Base-by-base conservation (phyloP, 31 red algal genomes). In the Odonthalia washingtoniensis region DNA sequence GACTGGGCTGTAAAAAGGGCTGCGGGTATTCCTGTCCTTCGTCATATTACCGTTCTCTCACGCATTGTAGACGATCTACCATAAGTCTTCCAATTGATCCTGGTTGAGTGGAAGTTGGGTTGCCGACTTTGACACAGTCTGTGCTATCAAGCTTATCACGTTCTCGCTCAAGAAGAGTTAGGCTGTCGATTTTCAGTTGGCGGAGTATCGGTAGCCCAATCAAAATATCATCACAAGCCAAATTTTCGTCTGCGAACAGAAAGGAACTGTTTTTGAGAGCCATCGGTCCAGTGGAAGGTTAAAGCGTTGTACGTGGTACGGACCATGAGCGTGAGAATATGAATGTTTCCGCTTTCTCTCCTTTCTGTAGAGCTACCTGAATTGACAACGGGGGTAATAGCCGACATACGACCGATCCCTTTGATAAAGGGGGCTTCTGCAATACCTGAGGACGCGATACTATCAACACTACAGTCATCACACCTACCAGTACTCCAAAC, bases 231-330 rank as follows among this genome's bases (percentile, higher is more conserved):
- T 77, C 41, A 27, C 0, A 43, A 77, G 41, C 74, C 41, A 77
- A 37, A 37, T 38, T 16, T 14, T 77, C 33, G 27, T 77, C 74
- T 0, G 74, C 74, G 9, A 77, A 24, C 18, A 44, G 24, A 37
- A 77, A 77, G 24, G 74, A 43, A 45, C 43, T 45, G 74, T 77
- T 77, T 14, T 24, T 24, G 12, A 77, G 74, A 21, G 74, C 74
- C n/a, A 77, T 12, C 12, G n/a, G n/a, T 16, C 39, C 38, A 45
- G 74, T 36, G 12, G 38, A 26, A 17, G 45, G 74, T 36, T 45
- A 37, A 24, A 77, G 74, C 17, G 45, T 45, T 16, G 35, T 77
- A 21, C 74, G 0, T 24, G 74, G 0, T 17, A 77, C n/a, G n/a
- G 41, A 46, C 24, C 74, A 27, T 26, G n/a, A 45, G 9, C n/a